Percentiles rank a stretch among this genome's conserved stretches.
These are phyloP conservation scores for Typha latifolia DNA, from an alignment of 176 grass and related monocot species.

Conservation along the genomic window DNA sequence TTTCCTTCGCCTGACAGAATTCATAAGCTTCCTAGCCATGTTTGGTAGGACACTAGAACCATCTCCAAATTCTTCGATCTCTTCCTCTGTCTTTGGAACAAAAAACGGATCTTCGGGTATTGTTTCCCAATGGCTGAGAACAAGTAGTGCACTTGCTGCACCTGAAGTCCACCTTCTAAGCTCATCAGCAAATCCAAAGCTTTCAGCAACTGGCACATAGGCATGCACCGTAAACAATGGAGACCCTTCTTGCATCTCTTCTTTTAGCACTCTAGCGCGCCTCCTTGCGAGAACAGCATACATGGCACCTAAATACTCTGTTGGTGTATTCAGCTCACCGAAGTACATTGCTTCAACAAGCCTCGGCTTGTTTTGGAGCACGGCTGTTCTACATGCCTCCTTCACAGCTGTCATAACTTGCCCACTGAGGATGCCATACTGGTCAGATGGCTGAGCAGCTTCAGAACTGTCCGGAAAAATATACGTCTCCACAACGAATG, in stretches of 20 bases:
- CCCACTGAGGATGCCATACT: slow-evolving; percentile 65
- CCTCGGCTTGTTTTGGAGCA: slow-evolving; percentile 85
- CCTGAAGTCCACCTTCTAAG: slow-evolving; percentile 61
- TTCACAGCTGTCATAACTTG: slow-evolving; percentile 86
- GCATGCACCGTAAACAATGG: slow-evolving; percentile 67
- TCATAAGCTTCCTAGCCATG: slow-evolving; percentile 68
- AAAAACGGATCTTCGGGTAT: slow-evolving; percentile 75
- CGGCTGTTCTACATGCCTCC: slow-evolving; percentile 67
- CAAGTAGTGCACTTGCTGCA: slow-evolving; percentile 62
- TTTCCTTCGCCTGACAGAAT: slow-evolving; percentile 80
- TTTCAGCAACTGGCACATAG: slow-evolving; percentile 71
- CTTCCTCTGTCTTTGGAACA: slow-evolving; percentile 69
- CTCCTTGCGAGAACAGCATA: slow-evolving; percentile 67
- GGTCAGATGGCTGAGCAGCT: slow-evolving; percentile 45
- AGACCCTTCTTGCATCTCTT: slow-evolving; percentile 87
- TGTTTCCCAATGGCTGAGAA: slow-evolving; percentile 83
- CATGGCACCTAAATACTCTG: slow-evolving; percentile 48
- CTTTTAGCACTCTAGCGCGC: slow-evolving; percentile 68
- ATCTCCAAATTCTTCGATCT: slow-evolving; percentile 87
- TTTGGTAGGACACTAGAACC: slow-evolving; percentile 78
- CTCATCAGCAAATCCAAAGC: slow-evolving; percentile 62
- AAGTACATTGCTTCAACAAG: slow-evolving; percentile 84
- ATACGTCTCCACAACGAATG: slow-evolving; percentile 67
- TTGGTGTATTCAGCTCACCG: slow-evolving; percentile 64
- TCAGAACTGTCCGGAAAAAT: slow-evolving; percentile 48